Base-by-base conservation (phyloP, 208 protist species). In the Leishmania amazonensis region DNA sequence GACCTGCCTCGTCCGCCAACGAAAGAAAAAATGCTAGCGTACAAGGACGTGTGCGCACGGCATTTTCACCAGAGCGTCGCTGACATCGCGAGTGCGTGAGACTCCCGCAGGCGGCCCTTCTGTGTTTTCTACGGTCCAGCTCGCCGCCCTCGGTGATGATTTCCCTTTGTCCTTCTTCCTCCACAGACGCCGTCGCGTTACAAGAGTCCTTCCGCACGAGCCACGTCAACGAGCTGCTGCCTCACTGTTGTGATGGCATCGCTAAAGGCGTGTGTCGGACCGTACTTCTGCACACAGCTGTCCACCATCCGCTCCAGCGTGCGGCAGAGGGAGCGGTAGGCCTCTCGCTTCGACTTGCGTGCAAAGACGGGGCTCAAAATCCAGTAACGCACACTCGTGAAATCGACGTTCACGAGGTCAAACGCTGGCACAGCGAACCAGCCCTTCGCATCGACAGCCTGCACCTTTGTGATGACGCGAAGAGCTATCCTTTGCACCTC, bases 271-370 rank as follows among this genome's bases (percentile, higher is more conserved):
- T 94, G 89, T 6, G 78, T 91, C 2, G 94, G 94, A 15, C 94
- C 94, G 75, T 97, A 95, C 76, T 83, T 88, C 45, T 83, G 62
- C 71, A 97, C 92, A 76, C 94, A 97, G 62, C 77, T 81, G 80
- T 97, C 91, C 74, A 95, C 94, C 91, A 97, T 97, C 21, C 85
- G 82, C 83, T 97, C 93, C 70, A 97, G 81, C 35, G 92, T 87
- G 19, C 87, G 81, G 15, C 91, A 87, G 21, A 97, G 72, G 57
- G 93, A 88, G 19, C 89, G 82, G 75, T 95, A 97, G 7, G 92
- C 91, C 51, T 85, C 91, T 19, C 90, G 89, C 21, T 85, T 84
- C 21, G 88, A 88, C 73, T 96, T 96, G 35, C 64, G 68, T 28
- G 80, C 81, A 81, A 97, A 97, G 28, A 60, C 64, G 9, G 62